Conservation (phyloP, 2,329 filamentous ascomycete genomes). For the Talaromyces sp. region DNA sequence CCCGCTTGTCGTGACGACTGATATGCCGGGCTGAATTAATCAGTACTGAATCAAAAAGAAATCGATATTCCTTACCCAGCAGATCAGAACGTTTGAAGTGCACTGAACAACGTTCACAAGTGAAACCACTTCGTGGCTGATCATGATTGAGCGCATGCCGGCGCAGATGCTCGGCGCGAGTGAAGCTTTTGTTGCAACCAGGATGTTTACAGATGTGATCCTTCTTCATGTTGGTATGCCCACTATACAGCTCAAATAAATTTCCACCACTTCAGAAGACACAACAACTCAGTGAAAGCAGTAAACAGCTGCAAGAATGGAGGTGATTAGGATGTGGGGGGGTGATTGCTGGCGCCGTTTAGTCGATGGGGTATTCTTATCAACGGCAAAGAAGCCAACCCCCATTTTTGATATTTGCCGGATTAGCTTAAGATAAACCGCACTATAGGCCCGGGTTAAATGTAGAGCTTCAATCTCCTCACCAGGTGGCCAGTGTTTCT, state of each 20-base stretch:
- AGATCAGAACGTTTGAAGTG: slow-evolving; percentile 62
- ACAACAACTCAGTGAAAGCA: background rate
- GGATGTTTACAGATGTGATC: slow-evolving; percentile 40
- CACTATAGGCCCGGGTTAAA: background rate
- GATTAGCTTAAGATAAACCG: background rate
- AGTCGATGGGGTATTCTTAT: background rate
- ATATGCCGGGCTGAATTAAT: slow-evolving; percentile 54
- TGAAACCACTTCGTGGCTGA: slow-evolving; percentile 48
- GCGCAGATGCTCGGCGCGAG: slow-evolving; percentile 57
- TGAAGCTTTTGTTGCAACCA: slow-evolving; percentile 54
- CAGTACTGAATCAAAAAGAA: background rate
- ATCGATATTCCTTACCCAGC: slow-evolving; percentile 42
- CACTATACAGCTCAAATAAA: background rate
- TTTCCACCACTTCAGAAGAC: background rate
- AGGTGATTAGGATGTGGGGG: background rate
- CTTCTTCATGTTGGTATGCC: slow-evolving; percentile 21
- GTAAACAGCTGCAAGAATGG: background rate
- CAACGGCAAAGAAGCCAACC: background rate
- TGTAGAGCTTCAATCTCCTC: background rate
- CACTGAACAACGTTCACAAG: slow-evolving; percentile 56
- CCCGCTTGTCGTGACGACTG: slow-evolving; percentile 50
- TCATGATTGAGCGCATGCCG: slow-evolving; percentile 58
- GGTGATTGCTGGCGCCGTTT: background rate
- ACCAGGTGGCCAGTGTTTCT: background rate
- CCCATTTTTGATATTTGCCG: background rate